These are phyloP conservation scores for Kalanchoe fedtschenkoi DNA, from an alignment of 164 flowering plant genomes.

Conservation along the genomic window DNA sequence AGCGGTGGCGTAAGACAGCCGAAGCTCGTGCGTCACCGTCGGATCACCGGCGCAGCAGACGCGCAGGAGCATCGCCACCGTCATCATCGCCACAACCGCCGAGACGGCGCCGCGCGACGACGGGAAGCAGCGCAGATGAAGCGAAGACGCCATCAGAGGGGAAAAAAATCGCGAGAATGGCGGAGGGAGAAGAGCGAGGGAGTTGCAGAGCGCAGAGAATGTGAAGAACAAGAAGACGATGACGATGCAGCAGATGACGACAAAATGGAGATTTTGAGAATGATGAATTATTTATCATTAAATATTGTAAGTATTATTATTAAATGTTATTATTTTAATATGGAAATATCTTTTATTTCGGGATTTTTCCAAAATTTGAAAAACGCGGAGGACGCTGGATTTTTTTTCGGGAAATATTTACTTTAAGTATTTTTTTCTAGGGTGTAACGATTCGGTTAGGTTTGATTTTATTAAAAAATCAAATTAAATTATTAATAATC, in stretches of 20 bases:
- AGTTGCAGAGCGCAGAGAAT: slow-evolving; percentile 2
- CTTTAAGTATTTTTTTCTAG: too few species aligned
- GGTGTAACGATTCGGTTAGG: too few species aligned
- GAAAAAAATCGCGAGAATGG: background rate
- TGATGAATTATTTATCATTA: too few species aligned
- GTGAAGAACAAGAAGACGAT: background rate
- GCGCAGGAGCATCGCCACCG: background rate
- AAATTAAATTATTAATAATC: too few species aligned
- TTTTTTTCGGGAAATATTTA: too few species aligned
- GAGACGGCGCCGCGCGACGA: background rate
- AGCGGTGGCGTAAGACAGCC: background rate
- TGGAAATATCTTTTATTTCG: too few species aligned
- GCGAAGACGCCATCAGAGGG: background rate
- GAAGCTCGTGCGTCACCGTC: background rate
- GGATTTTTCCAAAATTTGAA: too few species aligned
- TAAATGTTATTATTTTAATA: too few species aligned
- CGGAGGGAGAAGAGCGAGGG: background rate
- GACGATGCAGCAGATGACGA: background rate
- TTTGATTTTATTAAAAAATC: too few species aligned
- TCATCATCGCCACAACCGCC: background rate
- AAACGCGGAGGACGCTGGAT: too few species aligned
- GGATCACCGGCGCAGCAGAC: slow-evolving; percentile 1
- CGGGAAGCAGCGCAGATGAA: background rate
- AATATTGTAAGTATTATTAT: too few species aligned
- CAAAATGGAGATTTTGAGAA: background rate